phyloP scores from a whole-genome alignment of 2,329 filamentous ascomycete genomes.

The Zymoseptoria brevis region DNA sequence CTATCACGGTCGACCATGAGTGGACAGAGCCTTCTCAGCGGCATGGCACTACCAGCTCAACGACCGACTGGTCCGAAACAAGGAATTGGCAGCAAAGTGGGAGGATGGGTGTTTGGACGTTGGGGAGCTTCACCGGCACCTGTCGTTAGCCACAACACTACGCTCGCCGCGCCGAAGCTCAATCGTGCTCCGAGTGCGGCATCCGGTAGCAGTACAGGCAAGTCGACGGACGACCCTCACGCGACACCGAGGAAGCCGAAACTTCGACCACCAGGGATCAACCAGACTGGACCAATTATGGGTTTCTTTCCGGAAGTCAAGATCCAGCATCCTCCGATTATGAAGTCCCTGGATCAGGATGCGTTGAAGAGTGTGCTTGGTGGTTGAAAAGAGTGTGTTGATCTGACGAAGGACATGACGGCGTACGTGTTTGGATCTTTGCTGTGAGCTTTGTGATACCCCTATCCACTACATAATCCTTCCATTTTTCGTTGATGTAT shows the following conservation, averaged over 20 bases:
- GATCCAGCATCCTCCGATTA: slow-evolving; percentile 47
- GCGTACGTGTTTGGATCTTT: neutral
- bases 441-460: neutral
- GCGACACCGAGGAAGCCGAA: slow-evolving; percentile 32
- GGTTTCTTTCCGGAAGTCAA: slow-evolving; percentile 56
- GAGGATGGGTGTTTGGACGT: slow-evolving; percentile 57
- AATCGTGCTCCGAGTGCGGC: slow-evolving; percentile 10
- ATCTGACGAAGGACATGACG: neutral
- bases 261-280: slow-evolving; percentile 61
- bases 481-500: slow-evolving; percentile 33
- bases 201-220: slow-evolving; percentile 12
- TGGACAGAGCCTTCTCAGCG: slow-evolving; percentile 25
- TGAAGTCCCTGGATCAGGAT: slow-evolving; percentile 51
- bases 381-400: neutral
- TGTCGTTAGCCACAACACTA: slow-evolving; percentile 7
- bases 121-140: slow-evolving; percentile 51
- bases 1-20: slow-evolving; percentile 34
- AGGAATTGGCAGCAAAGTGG: slow-evolving; percentile 47
- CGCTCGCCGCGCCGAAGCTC: slow-evolving; percentile 7
- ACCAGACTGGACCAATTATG: slow-evolving; percentile 66
- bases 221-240: slow-evolving; percentile 21
- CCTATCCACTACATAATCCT: neutral
- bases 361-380: slow-evolving; percentile 41
- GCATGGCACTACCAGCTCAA: slow-evolving; percentile 25
- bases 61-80: slow-evolving; percentile 14